Percentiles rank a stretch among this genome's conserved stretches.
These are phyloP conservation scores for Clavispora carvajalis DNA, from an alignment of 805 yeast genomes.

Conservation along the genomic window DNA sequence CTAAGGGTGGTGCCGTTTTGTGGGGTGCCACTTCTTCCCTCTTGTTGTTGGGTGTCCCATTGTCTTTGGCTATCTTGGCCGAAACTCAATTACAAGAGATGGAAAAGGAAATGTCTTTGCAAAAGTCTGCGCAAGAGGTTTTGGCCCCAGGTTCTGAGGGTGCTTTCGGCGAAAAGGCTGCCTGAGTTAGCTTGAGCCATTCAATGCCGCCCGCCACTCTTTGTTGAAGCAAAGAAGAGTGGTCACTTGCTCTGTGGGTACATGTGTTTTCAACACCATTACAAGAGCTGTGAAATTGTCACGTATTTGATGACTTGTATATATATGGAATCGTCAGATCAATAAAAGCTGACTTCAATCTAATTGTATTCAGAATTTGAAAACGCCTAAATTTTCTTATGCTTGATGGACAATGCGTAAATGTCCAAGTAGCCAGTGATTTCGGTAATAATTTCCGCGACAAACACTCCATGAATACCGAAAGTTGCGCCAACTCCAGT, in stretches of 20 bases:
- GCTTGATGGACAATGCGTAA: conserved; percentile 78
- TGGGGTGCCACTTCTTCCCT: conserved; percentile 86
- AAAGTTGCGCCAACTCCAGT: conserved; percentile 61
- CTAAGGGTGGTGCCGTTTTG: conserved; percentile 66
- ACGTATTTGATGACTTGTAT: conserved; percentile 19
- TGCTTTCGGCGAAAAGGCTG: conserved; percentile 33
- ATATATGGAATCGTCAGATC: conserved; percentile 9
- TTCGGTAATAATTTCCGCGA: conserved; percentile 72
- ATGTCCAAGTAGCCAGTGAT: conserved; percentile 80
- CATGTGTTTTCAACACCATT: not conserved
- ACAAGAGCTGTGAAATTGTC: conserved; percentile 1
- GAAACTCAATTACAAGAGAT: conserved; percentile 92
- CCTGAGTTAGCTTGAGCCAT: conserved; percentile 6
- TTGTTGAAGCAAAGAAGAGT: not conserved
- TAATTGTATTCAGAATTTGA: not conserved
- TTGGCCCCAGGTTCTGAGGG: conserved; percentile 63
- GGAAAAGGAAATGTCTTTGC: conserved; percentile 86
- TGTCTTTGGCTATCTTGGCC: conserved; percentile 79
- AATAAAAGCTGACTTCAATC: conserved; percentile 2
- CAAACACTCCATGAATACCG: conserved; percentile 66
- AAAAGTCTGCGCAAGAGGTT: conserved; percentile 70
- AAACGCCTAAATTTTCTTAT: conserved; percentile 46
- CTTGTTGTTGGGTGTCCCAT: conserved; percentile 86
- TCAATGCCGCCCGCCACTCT: not conserved
- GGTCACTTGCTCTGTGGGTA: not conserved